Conservation (phyloP, 1,139 yeast species). For the Yamadazyma atlantica region DNA sequence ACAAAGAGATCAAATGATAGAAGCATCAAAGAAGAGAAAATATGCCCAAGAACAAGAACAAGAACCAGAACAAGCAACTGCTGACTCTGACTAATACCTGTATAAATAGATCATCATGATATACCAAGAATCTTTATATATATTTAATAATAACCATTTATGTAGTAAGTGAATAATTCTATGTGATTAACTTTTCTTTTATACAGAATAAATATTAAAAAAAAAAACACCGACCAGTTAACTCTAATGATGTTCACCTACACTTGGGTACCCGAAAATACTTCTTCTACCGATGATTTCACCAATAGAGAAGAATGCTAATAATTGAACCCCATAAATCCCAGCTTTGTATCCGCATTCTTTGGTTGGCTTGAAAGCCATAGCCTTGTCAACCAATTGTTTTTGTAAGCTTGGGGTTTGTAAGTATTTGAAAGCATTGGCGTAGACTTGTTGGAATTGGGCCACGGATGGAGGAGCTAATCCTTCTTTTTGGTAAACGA, state of each 20-base stretch:
- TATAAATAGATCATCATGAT: not conserved
- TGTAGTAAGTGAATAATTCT: not conserved
- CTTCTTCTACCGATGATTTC: slow-evolving; percentile 97
- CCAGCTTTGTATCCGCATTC: slow-evolving; percentile 66
- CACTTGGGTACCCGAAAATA: slow-evolving; percentile 76
- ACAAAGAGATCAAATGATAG: slow-evolving; percentile 69
- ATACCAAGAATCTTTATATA: not conserved
- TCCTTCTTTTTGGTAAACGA: slow-evolving; percentile 88
- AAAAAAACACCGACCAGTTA: not conserved
- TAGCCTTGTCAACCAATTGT: slow-evolving; percentile 44
- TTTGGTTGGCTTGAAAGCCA: slow-evolving; percentile 51
- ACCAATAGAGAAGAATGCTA: slow-evolving; percentile 92
- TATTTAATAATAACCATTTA: slow-evolving; percentile 2
- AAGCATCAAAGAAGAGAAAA: slow-evolving; percentile 71
- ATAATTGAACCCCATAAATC: slow-evolving; percentile 76
- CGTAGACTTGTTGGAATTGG: slow-evolving; percentile 79
- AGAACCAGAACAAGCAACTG: not conserved
- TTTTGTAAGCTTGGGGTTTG: slow-evolving; percentile 45
- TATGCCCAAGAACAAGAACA: slow-evolving; percentile 4
- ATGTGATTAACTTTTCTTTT: not conserved
- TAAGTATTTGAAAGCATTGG: slow-evolving; percentile 40
- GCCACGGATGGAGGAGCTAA: slow-evolving; percentile 84
- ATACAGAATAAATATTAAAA: not conserved
- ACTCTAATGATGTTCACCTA: slow-evolving; percentile 25
- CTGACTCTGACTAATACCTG: no score